Percentiles rank a stretch among this genome's conserved stretches.
These are phyloP conservation scores for Globisporangium recalcitrans DNA, from an alignment of 352 stramenopile species.

Conservation along the genomic window DNA sequence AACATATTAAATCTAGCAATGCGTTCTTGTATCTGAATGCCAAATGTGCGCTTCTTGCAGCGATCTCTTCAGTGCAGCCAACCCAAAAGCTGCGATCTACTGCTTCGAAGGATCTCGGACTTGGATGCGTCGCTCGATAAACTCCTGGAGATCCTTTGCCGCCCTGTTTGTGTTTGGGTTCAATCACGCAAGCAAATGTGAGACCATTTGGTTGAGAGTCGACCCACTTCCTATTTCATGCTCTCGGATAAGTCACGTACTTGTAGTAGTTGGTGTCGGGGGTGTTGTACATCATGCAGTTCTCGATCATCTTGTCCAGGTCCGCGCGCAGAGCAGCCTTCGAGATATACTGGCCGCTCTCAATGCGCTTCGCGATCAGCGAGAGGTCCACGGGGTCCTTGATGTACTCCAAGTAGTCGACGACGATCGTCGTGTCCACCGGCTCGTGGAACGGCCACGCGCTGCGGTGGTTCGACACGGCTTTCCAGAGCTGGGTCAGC, in stretches of 20 bases:
- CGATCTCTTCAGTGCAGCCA: background rate
- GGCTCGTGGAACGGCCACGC: constrained; percentile 98
- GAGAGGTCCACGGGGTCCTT: constrained; percentile 92
- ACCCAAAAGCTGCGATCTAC: too few species aligned
- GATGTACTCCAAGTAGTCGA: constrained; percentile 97
- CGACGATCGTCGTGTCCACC: constrained; percentile 92
- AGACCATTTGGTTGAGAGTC: background rate
- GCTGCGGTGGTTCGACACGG: constrained; percentile 92
- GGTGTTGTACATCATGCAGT: constrained; percentile 97
- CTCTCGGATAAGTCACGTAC: constrained; percentile 39
- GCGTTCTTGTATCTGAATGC: background rate
- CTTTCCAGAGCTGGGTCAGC: constrained; percentile 84
- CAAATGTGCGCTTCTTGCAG: background rate
- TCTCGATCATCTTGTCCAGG: constrained; percentile 95
- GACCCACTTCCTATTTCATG: background rate
- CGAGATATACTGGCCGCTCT: constrained; percentile 85
- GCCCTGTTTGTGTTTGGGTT: constrained; percentile 28
- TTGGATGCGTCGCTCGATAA: constrained; percentile 65
- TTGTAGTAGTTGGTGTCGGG: constrained; percentile 95
- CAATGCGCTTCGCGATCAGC: constrained; percentile 79
- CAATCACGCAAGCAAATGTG: too few species aligned
- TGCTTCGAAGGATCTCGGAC: constrained; percentile 28
- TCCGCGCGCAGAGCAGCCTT: constrained; percentile 92
- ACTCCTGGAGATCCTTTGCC: constrained; percentile 71
- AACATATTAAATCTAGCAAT: background rate